Percentiles rank a stretch among this genome's conserved stretches.
phyloP scores from a whole-genome alignment of 2,329 filamentous ascomycete genomes.

The Leptosphaerulina australis region DNA sequence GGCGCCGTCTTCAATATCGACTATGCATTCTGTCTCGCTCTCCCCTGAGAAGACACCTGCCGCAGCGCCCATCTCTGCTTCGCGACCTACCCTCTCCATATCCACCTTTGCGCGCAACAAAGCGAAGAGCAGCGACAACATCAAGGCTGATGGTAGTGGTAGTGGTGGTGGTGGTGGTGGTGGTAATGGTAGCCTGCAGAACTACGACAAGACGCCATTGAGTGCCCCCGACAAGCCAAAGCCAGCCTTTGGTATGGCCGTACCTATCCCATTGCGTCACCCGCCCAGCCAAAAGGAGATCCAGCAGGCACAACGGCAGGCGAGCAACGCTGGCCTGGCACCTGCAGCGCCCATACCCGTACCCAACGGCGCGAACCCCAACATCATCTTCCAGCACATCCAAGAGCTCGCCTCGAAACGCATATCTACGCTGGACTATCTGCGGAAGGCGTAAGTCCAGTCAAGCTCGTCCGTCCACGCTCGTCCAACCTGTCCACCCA shows the following conservation, averaged over 20 bases:
- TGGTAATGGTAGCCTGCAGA: constrained; percentile 17
- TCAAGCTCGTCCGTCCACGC: too few species aligned
- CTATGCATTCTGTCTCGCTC: constrained; percentile 41
- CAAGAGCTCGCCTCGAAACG: constrained; percentile 88
- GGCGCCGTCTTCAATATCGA: constrained; percentile 42
- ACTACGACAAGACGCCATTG: constrained; percentile 41
- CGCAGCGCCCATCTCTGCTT: constrained; percentile 24
- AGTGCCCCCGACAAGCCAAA: constrained; percentile 45
- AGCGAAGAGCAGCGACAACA: constrained; percentile 46
- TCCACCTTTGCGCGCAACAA: constrained; percentile 46
- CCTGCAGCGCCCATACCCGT: constrained; percentile 34
- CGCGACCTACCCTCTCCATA: constrained; percentile 48
- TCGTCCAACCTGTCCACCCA: too few species aligned
- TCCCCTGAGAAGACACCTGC: constrained; percentile 44
- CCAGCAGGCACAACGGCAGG: constrained; percentile 26
- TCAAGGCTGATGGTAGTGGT: constrained; percentile 32
- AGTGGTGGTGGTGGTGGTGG: too few species aligned
- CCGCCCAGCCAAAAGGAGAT: constrained; percentile 39
- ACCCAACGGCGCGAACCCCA: constrained; percentile 55
- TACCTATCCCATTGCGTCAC: constrained; percentile 34
- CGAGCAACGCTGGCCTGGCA: constrained; percentile 32
- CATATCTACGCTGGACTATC: constrained; percentile 90
- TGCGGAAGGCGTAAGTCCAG: constrained; percentile 93
- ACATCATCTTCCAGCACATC: constrained; percentile 68
- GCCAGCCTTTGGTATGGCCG: constrained; percentile 42